A percentile compares a stretch with the other conserved stretches of the same genome.
Conservation (phyloP, 768 basidiomycete genomes). For the Russula emetica region DNA sequence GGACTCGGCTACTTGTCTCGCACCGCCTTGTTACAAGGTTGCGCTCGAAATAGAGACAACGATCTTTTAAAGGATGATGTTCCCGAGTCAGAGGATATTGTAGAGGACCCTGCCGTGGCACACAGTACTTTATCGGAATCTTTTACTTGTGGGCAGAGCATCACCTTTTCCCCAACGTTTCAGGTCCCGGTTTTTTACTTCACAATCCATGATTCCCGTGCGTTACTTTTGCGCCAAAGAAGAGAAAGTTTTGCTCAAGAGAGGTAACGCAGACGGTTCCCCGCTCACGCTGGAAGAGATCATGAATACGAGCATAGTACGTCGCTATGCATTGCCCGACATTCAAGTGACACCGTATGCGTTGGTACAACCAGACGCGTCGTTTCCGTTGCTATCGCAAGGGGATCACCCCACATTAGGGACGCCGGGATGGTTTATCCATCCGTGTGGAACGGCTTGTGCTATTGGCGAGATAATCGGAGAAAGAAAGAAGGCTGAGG, state of each 20-base stretch:
- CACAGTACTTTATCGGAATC: conserved; percentile 34
- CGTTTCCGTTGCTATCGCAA: conserved; percentile 78
- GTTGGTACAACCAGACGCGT: conserved; percentile 45
- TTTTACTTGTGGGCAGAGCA: conserved; percentile 54
- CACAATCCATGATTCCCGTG: conserved; percentile 60
- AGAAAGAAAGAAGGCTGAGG: conserved; percentile 40
- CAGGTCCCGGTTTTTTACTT: conserved; percentile 85
- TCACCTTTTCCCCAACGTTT: conserved; percentile 76
- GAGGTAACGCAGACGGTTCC: conserved; percentile 50
- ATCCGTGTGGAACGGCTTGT: conserved; percentile 74
- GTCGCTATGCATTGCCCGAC: conserved; percentile 41
- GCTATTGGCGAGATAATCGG: conserved; percentile 66
- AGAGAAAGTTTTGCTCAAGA: conserved; percentile 19
- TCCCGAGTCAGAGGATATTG: conserved; percentile 23
- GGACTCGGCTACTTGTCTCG: conserved; percentile 35
- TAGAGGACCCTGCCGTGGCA: conserved; percentile 36
- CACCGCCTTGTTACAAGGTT: conserved; percentile 23
- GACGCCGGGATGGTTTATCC: conserved; percentile 77
- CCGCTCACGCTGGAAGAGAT: conserved; percentile 57
- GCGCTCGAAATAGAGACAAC: neutral
- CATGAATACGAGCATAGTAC: conserved; percentile 57
- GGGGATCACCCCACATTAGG: conserved; percentile 81
- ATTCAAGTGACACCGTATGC: conserved; percentile 50
- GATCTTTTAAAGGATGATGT: conserved; percentile 13
- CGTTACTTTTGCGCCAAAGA: conserved; percentile 36